Conservation (phyloP, 2,329 filamentous ascomycete genomes). For the Juglanconis juglandina region DNA sequence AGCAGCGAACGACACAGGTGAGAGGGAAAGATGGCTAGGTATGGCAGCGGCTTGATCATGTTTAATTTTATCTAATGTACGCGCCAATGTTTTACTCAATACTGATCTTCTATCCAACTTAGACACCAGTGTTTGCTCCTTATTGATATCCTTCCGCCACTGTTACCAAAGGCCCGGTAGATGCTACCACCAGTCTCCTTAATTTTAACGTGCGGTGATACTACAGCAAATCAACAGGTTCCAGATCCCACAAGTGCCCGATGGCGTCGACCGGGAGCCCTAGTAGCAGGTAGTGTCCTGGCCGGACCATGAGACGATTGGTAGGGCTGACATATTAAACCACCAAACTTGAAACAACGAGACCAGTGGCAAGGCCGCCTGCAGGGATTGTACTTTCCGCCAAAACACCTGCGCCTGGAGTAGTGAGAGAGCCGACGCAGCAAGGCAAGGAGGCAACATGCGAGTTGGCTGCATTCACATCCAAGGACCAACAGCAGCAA, state of each 20-base stretch:
- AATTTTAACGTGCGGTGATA: background rate
- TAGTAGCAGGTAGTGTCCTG: background rate
- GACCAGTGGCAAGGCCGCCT: background rate
- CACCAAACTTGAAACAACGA: background rate
- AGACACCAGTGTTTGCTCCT: background rate
- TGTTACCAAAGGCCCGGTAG: background rate
- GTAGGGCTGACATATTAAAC: background rate
- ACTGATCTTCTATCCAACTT: background rate
- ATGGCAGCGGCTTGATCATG: background rate
- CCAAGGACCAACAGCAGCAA: no score
- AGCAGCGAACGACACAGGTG: background rate
- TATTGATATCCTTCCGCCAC: slow-evolving; percentile 1
- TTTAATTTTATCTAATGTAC: background rate
- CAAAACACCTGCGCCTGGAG: background rate
- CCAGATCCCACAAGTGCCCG: slow-evolving; percentile 8
- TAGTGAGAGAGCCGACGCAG: background rate
- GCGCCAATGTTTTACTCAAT: no score
- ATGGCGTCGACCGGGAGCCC: background rate
- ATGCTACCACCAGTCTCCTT: background rate
- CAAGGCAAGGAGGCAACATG: no score
- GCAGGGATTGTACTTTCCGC: background rate
- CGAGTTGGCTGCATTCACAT: no score
- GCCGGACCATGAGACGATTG: slow-evolving; percentile 8
- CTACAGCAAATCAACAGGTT: background rate
- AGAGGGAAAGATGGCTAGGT: background rate